phyloP scores from a whole-genome alignment of 2,329 filamentous ascomycete genomes.

The Aschersonia sp. region DNA sequence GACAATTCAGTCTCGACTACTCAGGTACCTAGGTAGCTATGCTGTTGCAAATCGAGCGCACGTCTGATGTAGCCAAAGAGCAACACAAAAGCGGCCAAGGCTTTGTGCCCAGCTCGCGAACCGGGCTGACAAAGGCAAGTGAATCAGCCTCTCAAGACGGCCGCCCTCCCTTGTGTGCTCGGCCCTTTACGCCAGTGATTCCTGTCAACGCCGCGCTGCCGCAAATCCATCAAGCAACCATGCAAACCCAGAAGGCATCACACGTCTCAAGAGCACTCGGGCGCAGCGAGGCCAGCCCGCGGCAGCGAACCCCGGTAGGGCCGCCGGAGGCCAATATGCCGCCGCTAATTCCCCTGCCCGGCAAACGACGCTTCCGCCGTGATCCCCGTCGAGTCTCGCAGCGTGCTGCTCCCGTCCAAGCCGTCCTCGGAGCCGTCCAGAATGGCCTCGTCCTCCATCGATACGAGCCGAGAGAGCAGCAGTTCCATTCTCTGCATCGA shows the following conservation, averaged over 20 bases:
- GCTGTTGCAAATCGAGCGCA: too few relatives aligned
- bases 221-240: not conserved
- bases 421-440: conserved; percentile 12
- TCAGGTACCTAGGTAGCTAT: too few relatives aligned
- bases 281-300: too few relatives aligned
- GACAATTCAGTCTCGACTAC: too few relatives aligned
- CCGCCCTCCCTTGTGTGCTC: not conserved
- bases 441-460: conserved; percentile 14
- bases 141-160: not conserved
- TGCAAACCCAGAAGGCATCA: not conserved
- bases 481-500: conserved; percentile 31
- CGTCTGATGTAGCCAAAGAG: too few relatives aligned
- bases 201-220: not conserved
- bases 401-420: conserved; percentile 14
- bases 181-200: not conserved
- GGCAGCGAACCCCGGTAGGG: too few relatives aligned
- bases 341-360: conserved; percentile 3
- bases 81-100: too few relatives aligned
- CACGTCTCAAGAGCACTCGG: too few relatives aligned
- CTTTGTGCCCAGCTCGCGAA: too few relatives aligned
- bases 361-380: conserved; percentile 16
- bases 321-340: too few relatives aligned
- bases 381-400: conserved; percentile 9
- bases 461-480: conserved; percentile 26
- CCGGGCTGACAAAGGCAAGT: not conserved